Conservation (phyloP, 139 green algal species). For the Micractinium sp. region DNA sequence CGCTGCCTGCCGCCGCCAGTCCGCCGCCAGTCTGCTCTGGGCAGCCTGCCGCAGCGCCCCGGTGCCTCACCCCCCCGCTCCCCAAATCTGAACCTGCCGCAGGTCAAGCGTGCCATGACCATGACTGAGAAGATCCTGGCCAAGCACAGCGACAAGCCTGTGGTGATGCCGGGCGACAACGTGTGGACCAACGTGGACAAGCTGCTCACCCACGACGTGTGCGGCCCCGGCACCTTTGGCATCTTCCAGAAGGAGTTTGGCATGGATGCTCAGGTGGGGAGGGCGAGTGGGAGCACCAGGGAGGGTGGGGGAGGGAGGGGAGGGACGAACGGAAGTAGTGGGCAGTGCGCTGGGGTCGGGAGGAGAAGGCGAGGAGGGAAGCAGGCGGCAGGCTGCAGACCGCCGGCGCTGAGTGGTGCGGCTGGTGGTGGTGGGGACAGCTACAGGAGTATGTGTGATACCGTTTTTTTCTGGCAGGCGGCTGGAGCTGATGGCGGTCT, state of each 20-base stretch:
- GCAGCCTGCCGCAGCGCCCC: no score
- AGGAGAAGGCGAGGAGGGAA: no score
- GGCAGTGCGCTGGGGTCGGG: no score
- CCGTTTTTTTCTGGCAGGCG: no score
- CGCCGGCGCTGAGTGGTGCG: no score
- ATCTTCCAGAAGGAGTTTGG: conserved; percentile 98
- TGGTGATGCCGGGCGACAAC: conserved; percentile 87
- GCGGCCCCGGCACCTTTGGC: conserved; percentile 93
- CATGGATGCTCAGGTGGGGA: conserved; percentile 76
- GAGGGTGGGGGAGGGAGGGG: no score
- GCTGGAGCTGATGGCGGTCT: no score
- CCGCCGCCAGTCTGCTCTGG: neutral
- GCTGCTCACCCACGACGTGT: conserved; percentile 97
- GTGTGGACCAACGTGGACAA: conserved; percentile 95
- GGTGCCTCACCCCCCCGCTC: neutral
- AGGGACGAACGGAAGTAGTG: no score
- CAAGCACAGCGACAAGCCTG: conserved; percentile 70
- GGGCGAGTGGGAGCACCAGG: no score
- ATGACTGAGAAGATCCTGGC: conserved; percentile 97
- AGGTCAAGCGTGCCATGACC: conserved; percentile 93
- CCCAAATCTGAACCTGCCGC: neutral
- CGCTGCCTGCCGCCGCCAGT: conserved; percentile 2
- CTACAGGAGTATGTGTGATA: no score
- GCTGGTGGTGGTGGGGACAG: no score
- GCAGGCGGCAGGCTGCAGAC: no score